phyloP scores from a whole-genome alignment of 768 basidiomycete genomes.

The Filobasidium floriforme region DNA sequence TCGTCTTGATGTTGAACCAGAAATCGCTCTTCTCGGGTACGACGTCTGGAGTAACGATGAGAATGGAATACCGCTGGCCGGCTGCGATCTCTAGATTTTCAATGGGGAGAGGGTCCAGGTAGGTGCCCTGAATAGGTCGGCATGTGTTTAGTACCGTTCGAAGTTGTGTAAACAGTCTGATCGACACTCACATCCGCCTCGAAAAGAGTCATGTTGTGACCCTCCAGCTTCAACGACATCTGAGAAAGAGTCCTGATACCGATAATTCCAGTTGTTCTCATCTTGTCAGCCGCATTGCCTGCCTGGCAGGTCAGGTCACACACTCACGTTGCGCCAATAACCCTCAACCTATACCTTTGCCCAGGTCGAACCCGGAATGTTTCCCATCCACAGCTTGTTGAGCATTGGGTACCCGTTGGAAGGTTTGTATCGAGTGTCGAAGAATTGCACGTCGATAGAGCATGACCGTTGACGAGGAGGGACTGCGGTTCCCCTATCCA shows the following conservation, averaged over 20 bases:
- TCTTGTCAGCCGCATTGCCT: neutral
- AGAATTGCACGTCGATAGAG: constrained; percentile 10
- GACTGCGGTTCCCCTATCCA: constrained; percentile 19
- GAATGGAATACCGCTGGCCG: constrained; percentile 18
- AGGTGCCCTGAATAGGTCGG: constrained; percentile 8
- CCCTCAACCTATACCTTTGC: constrained; percentile 11
- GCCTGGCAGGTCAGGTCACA: neutral
- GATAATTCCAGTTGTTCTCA: neutral
- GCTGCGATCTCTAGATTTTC: constrained; percentile 12
- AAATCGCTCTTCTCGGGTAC: neutral
- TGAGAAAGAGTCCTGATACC: constrained; percentile 1
- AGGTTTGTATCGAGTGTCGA: neutral
- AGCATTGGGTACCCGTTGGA: constrained; percentile 6
- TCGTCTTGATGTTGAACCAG: constrained; percentile 2
- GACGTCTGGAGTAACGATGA: constrained; percentile 9
- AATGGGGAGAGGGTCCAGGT: constrained; percentile 13
- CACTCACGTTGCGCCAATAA: constrained; percentile 9
- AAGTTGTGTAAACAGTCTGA: neutral
- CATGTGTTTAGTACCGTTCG: neutral
- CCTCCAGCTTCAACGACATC: constrained; percentile 14
- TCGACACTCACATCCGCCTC: constrained; percentile 19
- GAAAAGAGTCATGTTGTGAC: constrained; percentile 21
- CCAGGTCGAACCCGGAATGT: constrained; percentile 12
- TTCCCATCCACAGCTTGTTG: constrained; percentile 11
- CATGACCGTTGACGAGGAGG: constrained; percentile 16